Evolutionary conservation across 495 filamentous ascomycete species (phyloP), one percentile per base, ranked within the genome.

Genomic region (Penicillium waksmanii): DNA sequence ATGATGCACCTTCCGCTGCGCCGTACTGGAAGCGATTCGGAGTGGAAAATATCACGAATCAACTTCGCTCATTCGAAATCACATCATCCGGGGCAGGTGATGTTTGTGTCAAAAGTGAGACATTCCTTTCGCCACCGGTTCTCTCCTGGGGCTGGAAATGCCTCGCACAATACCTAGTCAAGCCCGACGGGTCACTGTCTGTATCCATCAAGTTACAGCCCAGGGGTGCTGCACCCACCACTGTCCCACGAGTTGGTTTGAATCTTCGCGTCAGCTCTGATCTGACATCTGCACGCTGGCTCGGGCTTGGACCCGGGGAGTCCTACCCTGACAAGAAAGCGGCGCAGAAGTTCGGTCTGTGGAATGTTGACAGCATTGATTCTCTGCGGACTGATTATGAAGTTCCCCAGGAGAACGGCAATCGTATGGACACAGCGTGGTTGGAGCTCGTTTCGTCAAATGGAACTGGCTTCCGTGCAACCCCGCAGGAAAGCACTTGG

Each of bases 281-380:
- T 0, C 65, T 82, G 4, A 72, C 76, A 18, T 60, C 66, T 25
- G 80, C 80, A 5, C 66, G 64, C 0, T 89, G 85, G 85, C 80
- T 83, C 62, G 87, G 87, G 3, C 80, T 82, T 9, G 87, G 87
- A 0, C 87, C 87, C 0, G 85, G 82, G 10, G 85, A 88, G 69
- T 80, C 79, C 12, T 89, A 89, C 53, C 72, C 75, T 15, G 87
- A 89, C 72, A 87, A 84, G 70, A 82, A 83, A 57, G 66, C 74
- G 0, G 79, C 85, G 6, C 83, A 85, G 56, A 78, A 73, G 33
- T 47, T 82, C 4, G 85, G 84, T 9, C 62, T 80, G 11, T 87
- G 81, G 70, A 59, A 65, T 5, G 72, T 68, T 6, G 54, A 50
- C 7, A 70, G 42, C 17, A 44, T 84, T 3, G 70, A 71, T 12